A percentile compares a stretch with the other conserved stretches of the same genome.
Evolutionary conservation across 805 yeast species (phyloP).

Genomic region (Schwanniomyces occidentalis): DNA sequence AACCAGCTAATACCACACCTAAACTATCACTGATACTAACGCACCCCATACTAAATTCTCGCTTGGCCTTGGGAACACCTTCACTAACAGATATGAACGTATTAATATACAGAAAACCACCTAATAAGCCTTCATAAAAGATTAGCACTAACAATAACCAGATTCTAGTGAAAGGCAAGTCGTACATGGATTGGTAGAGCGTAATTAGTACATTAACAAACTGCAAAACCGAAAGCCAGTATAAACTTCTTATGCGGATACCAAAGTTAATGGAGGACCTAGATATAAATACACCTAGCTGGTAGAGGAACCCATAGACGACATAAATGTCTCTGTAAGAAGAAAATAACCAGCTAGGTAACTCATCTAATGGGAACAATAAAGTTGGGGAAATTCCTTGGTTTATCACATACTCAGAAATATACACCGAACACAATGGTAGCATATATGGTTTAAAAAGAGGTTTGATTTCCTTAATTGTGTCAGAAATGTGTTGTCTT

Average conservation of each 20-base stretch:
- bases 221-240: conserved; percentile 68
- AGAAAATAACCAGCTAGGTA: conserved; percentile 59
- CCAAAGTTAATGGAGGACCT: conserved; percentile 74
- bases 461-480: conserved; percentile 35
- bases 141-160: conserved; percentile 63
- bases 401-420: conserved; percentile 84
- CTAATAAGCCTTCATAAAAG: conserved; percentile 86
- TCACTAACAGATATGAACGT: conserved; percentile 81
- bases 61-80: conserved; percentile 35
- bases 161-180: conserved; percentile 56
- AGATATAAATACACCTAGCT: conserved; percentile 89
- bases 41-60: conserved; percentile 38
- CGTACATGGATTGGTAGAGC: conserved; percentile 62
- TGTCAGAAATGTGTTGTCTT: conserved; percentile 17
- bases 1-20: conserved; percentile 83
- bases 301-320: conserved; percentile 85
- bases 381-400: conserved; percentile 92
- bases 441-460: conserved; percentile 70
- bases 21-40: conserved; percentile 62
- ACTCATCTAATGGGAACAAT: conserved; percentile 66
- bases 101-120: conserved; percentile 89
- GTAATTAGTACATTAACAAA: conserved; percentile 58
- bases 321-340: conserved; percentile 85
- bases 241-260: conserved; percentile 57
- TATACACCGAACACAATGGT: conserved; percentile 80